Base-by-base conservation (phyloP, 2,329 filamentous ascomycete genomes). In the Fusarium poae region DNA sequence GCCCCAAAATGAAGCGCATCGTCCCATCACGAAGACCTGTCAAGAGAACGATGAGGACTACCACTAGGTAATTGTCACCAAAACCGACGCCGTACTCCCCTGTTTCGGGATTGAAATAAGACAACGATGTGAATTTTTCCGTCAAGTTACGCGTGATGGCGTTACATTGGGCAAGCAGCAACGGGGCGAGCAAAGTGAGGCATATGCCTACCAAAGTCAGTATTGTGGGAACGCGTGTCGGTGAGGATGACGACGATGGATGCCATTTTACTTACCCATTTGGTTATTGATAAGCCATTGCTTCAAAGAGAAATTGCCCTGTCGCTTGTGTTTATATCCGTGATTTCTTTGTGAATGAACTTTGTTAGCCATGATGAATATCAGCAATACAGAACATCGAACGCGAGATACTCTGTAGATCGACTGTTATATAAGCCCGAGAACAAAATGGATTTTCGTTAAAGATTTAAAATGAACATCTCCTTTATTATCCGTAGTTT, bases 1-100 rank as follows among this genome's bases (percentile, higher is more conserved):
- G 96, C 20, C 88, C 88, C 44, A 98, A 84, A 12, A 96, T 74
- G 81, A 97, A 96, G 75, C 97, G 94, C 88, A 98, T 97, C 50
- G 88, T 84, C 50, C 88, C 89, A 42, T 93, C 94, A 60, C 96
- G 91, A 54, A 97, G 84, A 23, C 92, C 94, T 3, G 93, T 97
- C 77, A 97, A 93, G 53, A 93, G 85, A 53, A 97, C 84, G 69
- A 97, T 88, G 82, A 91, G 94, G n/a, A 94, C 92, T 7, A 86
- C 78, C 49, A 97, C 89, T 74, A 97, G 88, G 78, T 91, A 93
- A 66, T 88, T 82, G 79, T 99, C 96, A 74, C 96, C 90, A 76
- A 85, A 86, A 57, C 96, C 95, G 69, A 91, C 86, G 46, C 87
- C 87, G 78, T 97, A 98, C 60, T 86, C 80, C 29, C 88, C 89